phyloP scores from a whole-genome alignment of 106 monocot genomes.

The Acorus calamus region DNA sequence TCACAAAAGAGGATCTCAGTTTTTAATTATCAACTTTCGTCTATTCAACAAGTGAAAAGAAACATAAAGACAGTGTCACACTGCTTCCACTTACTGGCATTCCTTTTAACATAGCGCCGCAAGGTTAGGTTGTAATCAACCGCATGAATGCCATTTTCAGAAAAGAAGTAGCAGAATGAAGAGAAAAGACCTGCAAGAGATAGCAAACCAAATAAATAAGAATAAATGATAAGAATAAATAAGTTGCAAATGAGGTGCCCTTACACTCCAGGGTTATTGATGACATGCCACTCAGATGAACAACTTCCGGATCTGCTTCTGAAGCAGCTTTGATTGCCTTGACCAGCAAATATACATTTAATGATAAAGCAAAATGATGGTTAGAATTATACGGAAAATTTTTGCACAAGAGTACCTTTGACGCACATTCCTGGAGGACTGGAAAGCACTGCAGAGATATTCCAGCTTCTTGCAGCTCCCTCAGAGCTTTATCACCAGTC shows the following conservation, averaged over 20 bases:
- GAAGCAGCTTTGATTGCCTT: constrained; percentile 88
- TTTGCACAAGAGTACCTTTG: constrained; percentile 43
- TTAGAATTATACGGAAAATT: constrained; percentile 3
- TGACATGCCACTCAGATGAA: constrained; percentile 64
- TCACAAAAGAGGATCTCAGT: no score
- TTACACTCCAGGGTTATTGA: constrained; percentile 39
- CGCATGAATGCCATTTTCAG: constrained; percentile 53
- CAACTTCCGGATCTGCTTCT: constrained; percentile 48
- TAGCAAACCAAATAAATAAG: constrained; percentile 2
- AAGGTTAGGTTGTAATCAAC: constrained; percentile 86
- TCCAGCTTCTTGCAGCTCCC: constrained; percentile 69
- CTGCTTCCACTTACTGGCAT: constrained; percentile 30
- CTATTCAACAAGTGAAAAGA: no score
- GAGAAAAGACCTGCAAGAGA: constrained; percentile 60
- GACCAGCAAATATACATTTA: constrained; percentile 7
- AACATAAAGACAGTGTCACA: neutral
- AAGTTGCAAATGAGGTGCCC: neutral
- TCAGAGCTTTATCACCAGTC: constrained; percentile 80
- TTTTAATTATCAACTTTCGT: neutral
- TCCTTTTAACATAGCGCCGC: constrained; percentile 75
- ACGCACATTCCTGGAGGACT: constrained; percentile 81
- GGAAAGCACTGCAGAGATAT: constrained; percentile 70
- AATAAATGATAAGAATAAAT: neutral
- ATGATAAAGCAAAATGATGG: neutral
- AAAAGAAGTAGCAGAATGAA: constrained; percentile 69